Percentiles rank a stretch among this genome's conserved stretches.
phyloP scores from a whole-genome alignment of 2,329 filamentous ascomycete genomes.

The Hypoxylon sp. region DNA sequence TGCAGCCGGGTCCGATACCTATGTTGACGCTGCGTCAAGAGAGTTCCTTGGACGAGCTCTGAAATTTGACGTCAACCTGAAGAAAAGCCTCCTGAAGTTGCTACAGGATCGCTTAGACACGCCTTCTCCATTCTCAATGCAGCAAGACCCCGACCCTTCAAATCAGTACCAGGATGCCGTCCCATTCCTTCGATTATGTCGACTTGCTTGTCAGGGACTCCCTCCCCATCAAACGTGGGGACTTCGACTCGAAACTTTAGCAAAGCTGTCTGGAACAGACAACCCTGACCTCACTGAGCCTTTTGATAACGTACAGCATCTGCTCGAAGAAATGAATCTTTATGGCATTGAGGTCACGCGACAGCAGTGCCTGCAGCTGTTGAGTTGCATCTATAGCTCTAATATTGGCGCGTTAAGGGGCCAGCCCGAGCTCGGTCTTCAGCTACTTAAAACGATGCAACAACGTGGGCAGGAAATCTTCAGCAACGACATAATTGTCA shows the following conservation, averaged over 20 bases:
- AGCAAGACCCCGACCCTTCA: not conserved
- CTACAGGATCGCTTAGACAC: conserved; percentile 37
- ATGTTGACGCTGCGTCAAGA: conserved; percentile 24
- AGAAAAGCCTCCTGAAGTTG: conserved; percentile 39
- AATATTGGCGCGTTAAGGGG: conserved; percentile 23
- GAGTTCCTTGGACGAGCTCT: conserved; percentile 32
- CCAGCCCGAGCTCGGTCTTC: conserved; percentile 52
- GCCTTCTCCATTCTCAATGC: conserved; percentile 17
- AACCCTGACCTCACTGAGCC: conserved; percentile 20
- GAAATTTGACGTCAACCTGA: conserved; percentile 36
- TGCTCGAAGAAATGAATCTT: conserved; percentile 51
- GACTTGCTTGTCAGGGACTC: conserved; percentile 41
- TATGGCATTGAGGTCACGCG: conserved; percentile 49
- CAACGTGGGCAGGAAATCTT: conserved; percentile 55
- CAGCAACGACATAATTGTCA: conserved; percentile 57
- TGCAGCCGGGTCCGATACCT: not conserved
- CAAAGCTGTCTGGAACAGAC: conserved; percentile 36
- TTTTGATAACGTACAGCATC: conserved; percentile 37
- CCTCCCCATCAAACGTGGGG: conserved; percentile 46
- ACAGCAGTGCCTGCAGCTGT: conserved; percentile 48
- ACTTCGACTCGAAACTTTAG: conserved; percentile 45
- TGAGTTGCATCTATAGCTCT: conserved; percentile 50
- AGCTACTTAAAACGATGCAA: conserved; percentile 55
- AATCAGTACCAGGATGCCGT: not conserved
- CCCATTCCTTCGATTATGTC: conserved; percentile 39